Evolutionary conservation across 2,329 filamentous ascomycete species (phyloP), one percentile per base, ranked within the genome.

Genomic region (Penicillium expansum): DNA sequence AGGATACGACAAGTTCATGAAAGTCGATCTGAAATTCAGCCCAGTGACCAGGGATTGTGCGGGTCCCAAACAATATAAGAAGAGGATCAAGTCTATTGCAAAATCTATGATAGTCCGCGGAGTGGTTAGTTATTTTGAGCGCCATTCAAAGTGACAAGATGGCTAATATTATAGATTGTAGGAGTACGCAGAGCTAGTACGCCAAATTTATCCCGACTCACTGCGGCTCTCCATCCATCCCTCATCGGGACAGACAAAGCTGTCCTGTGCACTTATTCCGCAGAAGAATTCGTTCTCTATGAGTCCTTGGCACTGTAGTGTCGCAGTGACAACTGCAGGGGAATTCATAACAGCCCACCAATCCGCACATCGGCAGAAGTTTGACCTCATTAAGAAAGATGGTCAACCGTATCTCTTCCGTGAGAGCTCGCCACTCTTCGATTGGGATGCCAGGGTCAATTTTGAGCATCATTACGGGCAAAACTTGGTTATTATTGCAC

Each of bases 1-100:
- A 56, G 54, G 54, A 42, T 56, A 56, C 5, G 49, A 45, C 20
- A 56, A 56, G 29, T 56, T 56, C 33, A 47, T 56, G 54, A 56
- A 56, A 41, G 42, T 47, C 8, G 54, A 56, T 35, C 33, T 56
- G 4, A 56, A 56, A 22, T 56, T 52, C 49, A 56, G 54, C 29
- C 54, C 54, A 0, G 54, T 52, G 29, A 56, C 54, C 7, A 52
- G 29, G 24, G 54, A 41, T 11, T 56, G 49, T 5, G 16, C 42
- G 11, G 42, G 48, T 5, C 48, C 54, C 4, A 56, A 52, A n/a
- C 54, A 56, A 52, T 56, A 52, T 41, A 47, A 56, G 18, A 56
- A 47, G 42, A 56, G n/a, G 14, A 52, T 56, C 22, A 56, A 56
- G 22, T n/a, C 1, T 3, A 56, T 56, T 35, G 54, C 54, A 27